phyloP scores from a whole-genome alignment of 768 basidiomycete genomes.

The Steccherinum ochraceum region DNA sequence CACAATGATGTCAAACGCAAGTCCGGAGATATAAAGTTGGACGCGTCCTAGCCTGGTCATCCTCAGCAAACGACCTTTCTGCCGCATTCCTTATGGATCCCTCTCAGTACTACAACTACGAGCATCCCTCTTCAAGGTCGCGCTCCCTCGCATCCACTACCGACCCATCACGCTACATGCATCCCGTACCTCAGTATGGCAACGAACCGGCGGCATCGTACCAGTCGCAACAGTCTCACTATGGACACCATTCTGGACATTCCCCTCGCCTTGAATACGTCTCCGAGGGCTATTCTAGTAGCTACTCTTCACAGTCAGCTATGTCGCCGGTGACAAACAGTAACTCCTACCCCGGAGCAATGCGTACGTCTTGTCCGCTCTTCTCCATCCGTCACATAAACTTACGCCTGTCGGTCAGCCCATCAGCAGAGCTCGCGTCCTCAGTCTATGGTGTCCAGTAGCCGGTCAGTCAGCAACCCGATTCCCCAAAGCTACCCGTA shows the following conservation, averaged over 20 bases:
- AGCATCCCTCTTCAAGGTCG: neutral
- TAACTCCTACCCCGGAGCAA: neutral
- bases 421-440: neutral
- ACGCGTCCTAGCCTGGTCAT: neutral
- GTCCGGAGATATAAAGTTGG: neutral
- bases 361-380: neutral
- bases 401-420: neutral
- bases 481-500: neutral
- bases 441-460: neutral
- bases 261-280: neutral
- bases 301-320: neutral
- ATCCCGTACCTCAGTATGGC: conserved; percentile 15
- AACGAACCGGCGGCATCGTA: conserved; percentile 8
- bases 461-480: neutral
- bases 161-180: conserved; percentile 12
- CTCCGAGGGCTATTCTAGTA: neutral
- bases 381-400: neutral
- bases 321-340: neutral
- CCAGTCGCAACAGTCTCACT: neutral
- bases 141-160: neutral
- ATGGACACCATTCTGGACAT: neutral
- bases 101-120: neutral
- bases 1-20: neutral
- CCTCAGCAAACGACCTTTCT: neutral
- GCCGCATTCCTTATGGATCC: neutral